phyloP scores from a whole-genome alignment of 306 rosid species.

The Myrica gale region DNA sequence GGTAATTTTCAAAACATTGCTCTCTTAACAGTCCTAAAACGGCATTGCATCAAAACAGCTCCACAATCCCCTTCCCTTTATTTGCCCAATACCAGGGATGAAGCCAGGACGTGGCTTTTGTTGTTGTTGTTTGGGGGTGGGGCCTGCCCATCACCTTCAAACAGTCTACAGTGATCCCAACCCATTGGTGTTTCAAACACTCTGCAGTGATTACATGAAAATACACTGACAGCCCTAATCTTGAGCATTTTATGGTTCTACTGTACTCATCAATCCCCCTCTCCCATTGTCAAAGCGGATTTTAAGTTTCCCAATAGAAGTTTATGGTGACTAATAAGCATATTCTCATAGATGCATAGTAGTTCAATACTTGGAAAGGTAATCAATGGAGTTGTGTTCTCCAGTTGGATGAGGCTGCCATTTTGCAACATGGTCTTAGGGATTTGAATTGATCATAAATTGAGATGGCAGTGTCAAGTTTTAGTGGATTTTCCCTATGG shows the following conservation, averaged over 20 bases:
- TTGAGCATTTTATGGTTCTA: background rate
- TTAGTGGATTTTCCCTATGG: background rate
- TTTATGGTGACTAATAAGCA: background rate
- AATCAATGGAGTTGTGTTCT: background rate
- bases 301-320: background rate
- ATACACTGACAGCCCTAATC: background rate
- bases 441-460: background rate
- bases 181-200: background rate
- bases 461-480: background rate
- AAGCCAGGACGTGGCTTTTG: too few species aligned
- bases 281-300: background rate
- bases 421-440: background rate
- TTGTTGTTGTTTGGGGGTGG: too few species aligned
- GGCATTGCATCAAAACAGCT: too few species aligned
- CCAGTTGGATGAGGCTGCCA: background rate
- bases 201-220: too few species aligned
- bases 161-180: too few species aligned
- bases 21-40: too few species aligned
- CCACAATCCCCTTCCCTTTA: background rate
- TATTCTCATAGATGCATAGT: background rate
- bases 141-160: too few species aligned
- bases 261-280: background rate
- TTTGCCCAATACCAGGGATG: background rate
- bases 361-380: background rate
- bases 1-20: too few species aligned